These are phyloP conservation scores for Paramecium pentaurelia DNA, from an alignment of 73 alveolate species.

Conservation along the genomic window DNA sequence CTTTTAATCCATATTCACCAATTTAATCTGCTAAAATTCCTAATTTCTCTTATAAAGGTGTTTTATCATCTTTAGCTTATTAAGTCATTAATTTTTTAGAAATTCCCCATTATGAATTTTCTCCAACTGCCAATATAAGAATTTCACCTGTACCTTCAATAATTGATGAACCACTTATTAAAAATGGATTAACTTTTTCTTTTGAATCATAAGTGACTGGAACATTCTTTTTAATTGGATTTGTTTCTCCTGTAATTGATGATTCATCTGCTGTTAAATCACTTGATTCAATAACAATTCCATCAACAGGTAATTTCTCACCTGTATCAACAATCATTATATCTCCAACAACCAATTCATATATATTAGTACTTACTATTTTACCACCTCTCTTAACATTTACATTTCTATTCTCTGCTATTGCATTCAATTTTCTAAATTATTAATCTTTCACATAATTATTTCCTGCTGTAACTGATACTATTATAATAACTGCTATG, in stretches of 20 bases:
- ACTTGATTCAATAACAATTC: slow-evolving; percentile 79
- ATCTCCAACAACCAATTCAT: slow-evolving; percentile 93
- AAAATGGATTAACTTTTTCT: slow-evolving; percentile 81
- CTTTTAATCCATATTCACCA: slow-evolving; percentile 86
- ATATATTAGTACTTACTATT: slow-evolving; percentile 71
- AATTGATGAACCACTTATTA: slow-evolving; percentile 83
- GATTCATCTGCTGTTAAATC: slow-evolving; percentile 88
- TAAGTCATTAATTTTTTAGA: slow-evolving; percentile 70
- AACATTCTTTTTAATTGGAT: slow-evolving; percentile 79
- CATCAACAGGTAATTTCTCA: slow-evolving; percentile 93
- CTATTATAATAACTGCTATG: slow-evolving; percentile 88
- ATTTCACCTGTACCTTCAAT: slow-evolving; percentile 87
- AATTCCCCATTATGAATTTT: slow-evolving; percentile 78
- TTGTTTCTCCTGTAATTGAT: slow-evolving; percentile 95
- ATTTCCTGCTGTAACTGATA: slow-evolving; percentile 87
- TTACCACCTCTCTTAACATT: slow-evolving; percentile 81
- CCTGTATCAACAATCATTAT: slow-evolving; percentile 84
- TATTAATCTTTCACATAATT: slow-evolving; percentile 87
- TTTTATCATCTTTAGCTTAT: slow-evolving; percentile 76
- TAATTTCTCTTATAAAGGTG: slow-evolving; percentile 90
- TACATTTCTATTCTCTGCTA: slow-evolving; percentile 75
- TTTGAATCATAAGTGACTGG: slow-evolving; percentile 57
- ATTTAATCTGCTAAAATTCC: slow-evolving; percentile 86
- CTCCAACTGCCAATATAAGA: slow-evolving; percentile 93
- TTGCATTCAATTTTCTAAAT: slow-evolving; percentile 84